Evolutionary conservation across 371 early-diverging fungal genomes (phyloP).

Genomic region (Blakeslea trispora): DNA sequence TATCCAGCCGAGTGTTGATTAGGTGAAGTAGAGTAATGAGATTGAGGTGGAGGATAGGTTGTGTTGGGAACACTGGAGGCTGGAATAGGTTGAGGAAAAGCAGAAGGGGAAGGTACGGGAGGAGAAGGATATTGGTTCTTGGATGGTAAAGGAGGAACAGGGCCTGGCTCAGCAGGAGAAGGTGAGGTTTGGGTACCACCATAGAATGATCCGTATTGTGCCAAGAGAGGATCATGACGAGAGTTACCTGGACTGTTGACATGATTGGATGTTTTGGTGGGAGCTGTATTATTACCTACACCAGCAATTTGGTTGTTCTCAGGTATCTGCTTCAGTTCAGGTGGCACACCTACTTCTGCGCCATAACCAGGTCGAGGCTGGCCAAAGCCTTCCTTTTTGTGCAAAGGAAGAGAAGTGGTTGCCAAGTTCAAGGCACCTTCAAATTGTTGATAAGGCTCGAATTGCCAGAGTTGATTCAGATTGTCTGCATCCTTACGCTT

Average conservation of each 20-base stretch:
- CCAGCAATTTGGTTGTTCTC: conserved; percentile 45
- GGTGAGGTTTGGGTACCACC: conserved; percentile 14
- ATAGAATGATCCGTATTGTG: conserved; percentile 32
- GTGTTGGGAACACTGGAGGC: conserved; percentile 6
- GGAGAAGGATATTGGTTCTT: conserved; percentile 19
- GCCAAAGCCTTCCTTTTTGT: conserved; percentile 48
- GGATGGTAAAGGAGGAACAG: conserved; percentile 2
- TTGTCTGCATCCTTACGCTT: conserved; percentile 50
- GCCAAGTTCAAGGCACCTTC: conserved; percentile 41
- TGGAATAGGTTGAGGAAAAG: conserved; percentile 9
- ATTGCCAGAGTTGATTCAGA: conserved; percentile 49
- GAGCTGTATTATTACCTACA: conserved; percentile 30
- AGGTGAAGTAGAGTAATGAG: not conserved
- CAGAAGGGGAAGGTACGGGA: conserved; percentile 11
- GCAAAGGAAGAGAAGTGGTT: conserved; percentile 32
- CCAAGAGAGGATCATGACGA: conserved; percentile 20
- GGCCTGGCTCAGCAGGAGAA: conserved; percentile 20
- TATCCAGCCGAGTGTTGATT: not conserved
- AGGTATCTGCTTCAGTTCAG: conserved; percentile 40
- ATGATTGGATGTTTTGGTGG: conserved; percentile 11
- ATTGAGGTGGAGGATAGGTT: conserved; percentile 19
- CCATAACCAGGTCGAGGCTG: conserved; percentile 49
- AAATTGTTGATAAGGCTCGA: conserved; percentile 46
- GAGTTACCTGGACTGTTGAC: conserved; percentile 13
- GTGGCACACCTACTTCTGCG: conserved; percentile 47